Evolutionary conservation across 2,329 filamentous ascomycete genomes (phyloP).

Genomic region (Microthyrium microscopicum): DNA sequence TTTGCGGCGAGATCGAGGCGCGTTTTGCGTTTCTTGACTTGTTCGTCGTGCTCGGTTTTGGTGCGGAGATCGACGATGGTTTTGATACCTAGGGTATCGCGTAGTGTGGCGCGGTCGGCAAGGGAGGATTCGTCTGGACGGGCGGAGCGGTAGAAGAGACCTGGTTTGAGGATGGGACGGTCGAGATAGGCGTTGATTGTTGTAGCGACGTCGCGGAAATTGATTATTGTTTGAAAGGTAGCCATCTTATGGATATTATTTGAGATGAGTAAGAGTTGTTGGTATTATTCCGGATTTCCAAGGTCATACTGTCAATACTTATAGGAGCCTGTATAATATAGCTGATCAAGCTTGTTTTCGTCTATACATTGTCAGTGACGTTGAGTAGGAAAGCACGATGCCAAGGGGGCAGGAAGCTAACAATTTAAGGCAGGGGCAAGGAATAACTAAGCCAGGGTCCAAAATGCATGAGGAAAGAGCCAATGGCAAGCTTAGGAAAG

Average conservation of each 20-base stretch:
- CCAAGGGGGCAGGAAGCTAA: no score
- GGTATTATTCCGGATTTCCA: no score
- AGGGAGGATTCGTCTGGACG: conserved; percentile 51
- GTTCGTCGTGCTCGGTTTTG: conserved; percentile 57
- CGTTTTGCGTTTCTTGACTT: conserved; percentile 42
- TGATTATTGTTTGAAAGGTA: conserved; percentile 44
- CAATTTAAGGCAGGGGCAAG: no score
- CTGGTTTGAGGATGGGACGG: conserved; percentile 1
- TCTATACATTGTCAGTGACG: not conserved
- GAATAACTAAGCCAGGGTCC: no score
- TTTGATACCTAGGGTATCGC: conserved; percentile 44
- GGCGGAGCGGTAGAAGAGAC: conserved; percentile 44
- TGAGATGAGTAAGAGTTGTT: no score
- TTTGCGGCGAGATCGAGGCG: conserved; percentile 20
- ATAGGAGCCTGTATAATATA: not conserved
- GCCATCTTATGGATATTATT: no score
- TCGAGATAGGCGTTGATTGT: conserved; percentile 39
- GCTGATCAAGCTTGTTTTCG: not conserved
- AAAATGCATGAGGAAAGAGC: no score
- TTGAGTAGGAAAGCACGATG: no score
- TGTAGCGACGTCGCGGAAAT: conserved; percentile 61
- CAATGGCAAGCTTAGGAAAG: no score
- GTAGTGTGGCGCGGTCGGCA: conserved; percentile 43
- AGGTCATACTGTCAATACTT: not conserved
- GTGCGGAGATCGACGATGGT: conserved; percentile 69